Evolutionary conservation across 306 rosid genomes (phyloP).

Genomic region (Rosa persica): DNA sequence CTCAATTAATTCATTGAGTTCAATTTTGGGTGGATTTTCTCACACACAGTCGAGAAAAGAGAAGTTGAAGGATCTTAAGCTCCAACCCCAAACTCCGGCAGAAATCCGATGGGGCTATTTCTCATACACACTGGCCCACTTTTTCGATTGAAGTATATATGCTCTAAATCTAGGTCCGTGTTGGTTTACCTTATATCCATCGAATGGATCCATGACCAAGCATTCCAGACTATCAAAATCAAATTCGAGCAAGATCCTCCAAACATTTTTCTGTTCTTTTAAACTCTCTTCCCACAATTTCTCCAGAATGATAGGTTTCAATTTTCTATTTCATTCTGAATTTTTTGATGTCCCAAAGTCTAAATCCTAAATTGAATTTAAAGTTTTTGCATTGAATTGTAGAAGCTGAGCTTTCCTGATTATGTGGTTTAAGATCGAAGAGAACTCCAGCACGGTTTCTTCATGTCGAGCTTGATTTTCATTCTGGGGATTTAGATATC

Average conservation of each 20-base stretch:
- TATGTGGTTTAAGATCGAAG: conserved; percentile 35
- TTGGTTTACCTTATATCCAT: background rate
- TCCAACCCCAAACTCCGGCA: too few relatives aligned
- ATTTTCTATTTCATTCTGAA: background rate
- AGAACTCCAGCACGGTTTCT: conserved; percentile 59
- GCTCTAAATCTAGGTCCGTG: too few relatives aligned
- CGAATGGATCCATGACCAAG: background rate
- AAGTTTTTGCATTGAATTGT: background rate
- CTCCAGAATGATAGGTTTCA: conserved; percentile 19
- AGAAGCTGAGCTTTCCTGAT: conserved; percentile 47
- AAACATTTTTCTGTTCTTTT: background rate
- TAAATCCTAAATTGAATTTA: conserved; percentile 7
- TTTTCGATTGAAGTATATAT: too few relatives aligned
- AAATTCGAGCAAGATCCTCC: conserved; percentile 6
- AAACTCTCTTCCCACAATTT: conserved; percentile 4
- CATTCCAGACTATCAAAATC: background rate
- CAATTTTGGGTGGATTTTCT: too few relatives aligned
- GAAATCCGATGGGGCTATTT: too few relatives aligned
- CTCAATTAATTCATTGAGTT: too few relatives aligned
- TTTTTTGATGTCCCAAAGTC: background rate
- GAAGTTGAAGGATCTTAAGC: too few relatives aligned
- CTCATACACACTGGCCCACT: too few relatives aligned
- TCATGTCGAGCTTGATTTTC: conserved; percentile 74
- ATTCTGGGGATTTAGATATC: conserved; percentile 16
- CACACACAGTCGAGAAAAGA: too few relatives aligned